These are phyloP conservation scores for Fomitopsis pulvina DNA, from an alignment of 768 basidiomycete species.

Conservation along the genomic window DNA sequence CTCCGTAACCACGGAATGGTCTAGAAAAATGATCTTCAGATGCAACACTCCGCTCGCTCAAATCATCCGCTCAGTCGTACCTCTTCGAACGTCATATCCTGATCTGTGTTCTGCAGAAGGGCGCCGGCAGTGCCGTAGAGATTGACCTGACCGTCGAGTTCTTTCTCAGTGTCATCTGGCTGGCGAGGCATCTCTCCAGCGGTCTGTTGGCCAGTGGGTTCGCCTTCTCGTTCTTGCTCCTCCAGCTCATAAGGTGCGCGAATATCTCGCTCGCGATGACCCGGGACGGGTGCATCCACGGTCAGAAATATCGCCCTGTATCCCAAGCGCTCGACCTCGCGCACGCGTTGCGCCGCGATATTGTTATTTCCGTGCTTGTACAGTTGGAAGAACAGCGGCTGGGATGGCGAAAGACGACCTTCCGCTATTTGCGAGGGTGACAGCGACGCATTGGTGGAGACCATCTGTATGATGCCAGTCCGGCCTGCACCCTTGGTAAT, in stretches of 20 bases:
- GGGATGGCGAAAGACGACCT: slow-evolving; percentile 43
- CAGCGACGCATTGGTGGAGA: slow-evolving; percentile 70
- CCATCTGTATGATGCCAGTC: slow-evolving; percentile 78
- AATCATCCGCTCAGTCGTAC: slow-evolving; percentile 29
- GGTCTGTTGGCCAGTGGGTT: slow-evolving; percentile 8
- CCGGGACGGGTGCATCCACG: slow-evolving; percentile 80
- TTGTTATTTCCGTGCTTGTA: slow-evolving; percentile 74
- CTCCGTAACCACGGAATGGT: slow-evolving; percentile 73
- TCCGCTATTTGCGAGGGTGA: slow-evolving; percentile 58
- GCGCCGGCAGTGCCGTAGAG: slow-evolving; percentile 62
- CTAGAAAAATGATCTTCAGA: slow-evolving; percentile 23
- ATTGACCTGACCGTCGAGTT: slow-evolving; percentile 29
- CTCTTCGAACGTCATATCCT: slow-evolving; percentile 74
- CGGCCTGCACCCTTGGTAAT: slow-evolving; percentile 64
- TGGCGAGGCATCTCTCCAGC: slow-evolving; percentile 17
- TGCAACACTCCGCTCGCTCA: neutral
- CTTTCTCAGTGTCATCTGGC: slow-evolving; percentile 26
- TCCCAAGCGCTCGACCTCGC: slow-evolving; percentile 63
- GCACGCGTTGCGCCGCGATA: slow-evolving; percentile 62
- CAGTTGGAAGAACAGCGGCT: slow-evolving; percentile 75
- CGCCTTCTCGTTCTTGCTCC: slow-evolving; percentile 29
- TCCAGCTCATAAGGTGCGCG: slow-evolving; percentile 51
- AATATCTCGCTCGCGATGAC: slow-evolving; percentile 75
- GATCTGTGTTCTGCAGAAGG: slow-evolving; percentile 58
- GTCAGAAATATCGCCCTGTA: slow-evolving; percentile 90